These are phyloP conservation scores for Aplosporella prunicola DNA, from an alignment of 2,329 filamentous ascomycete species.

Conservation along the genomic window DNA sequence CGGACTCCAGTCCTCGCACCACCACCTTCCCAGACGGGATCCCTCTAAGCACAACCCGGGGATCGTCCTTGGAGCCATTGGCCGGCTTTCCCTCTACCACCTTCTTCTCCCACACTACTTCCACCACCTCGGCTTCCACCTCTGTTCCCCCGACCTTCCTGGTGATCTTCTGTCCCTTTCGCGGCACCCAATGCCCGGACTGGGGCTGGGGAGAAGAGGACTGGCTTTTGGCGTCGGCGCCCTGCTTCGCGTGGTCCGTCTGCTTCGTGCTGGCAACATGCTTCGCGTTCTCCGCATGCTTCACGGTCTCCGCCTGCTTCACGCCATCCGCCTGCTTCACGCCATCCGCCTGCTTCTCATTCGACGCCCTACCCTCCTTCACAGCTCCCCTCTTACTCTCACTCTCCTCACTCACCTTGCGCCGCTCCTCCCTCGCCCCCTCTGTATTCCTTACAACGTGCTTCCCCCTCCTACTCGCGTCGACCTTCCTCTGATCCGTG, in stretches of 20 bases:
- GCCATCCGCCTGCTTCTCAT: constrained; percentile 9
- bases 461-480: constrained; percentile 32
- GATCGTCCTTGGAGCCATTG: constrained; percentile 34
- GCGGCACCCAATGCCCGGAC: too few species aligned
- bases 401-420: constrained; percentile 28
- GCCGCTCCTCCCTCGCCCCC: constrained; percentile 32
- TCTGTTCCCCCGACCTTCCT: constrained; percentile 34
- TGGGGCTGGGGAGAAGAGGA: too few species aligned
- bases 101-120: constrained; percentile 33
- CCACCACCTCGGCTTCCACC: constrained; percentile 34
- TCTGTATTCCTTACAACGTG: constrained; percentile 37
- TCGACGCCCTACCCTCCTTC: constrained; percentile 17
- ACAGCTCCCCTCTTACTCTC: constrained; percentile 24
- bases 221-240: too few species aligned
- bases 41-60: constrained; percentile 33
- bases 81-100: constrained; percentile 33
- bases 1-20: too few species aligned
- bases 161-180: constrained; percentile 32
- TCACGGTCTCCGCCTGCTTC: constrained; percentile 23
- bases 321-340: constrained; percentile 13
- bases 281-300: constrained; percentile 16
- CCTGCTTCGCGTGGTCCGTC: constrained; percentile 20
- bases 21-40: constrained; percentile 31
- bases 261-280: constrained; percentile 27
- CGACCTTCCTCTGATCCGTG: constrained; percentile 31